These are phyloP conservation scores for Camellia japonica DNA, from an alignment of 148 eudicot genomes.

Conservation along the genomic window DNA sequence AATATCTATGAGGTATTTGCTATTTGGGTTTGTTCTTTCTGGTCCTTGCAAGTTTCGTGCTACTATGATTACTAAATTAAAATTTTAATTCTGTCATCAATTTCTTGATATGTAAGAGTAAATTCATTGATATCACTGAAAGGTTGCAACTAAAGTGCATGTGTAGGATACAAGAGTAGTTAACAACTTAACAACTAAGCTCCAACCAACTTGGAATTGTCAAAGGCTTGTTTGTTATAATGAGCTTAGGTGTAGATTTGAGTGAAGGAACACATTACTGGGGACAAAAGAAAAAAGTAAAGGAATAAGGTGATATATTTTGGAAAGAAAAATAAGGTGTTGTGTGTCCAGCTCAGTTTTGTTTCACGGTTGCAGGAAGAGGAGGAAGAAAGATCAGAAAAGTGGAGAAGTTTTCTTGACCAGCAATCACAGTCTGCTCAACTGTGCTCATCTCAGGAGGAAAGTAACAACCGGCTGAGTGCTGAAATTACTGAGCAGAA, in stretches of 20 bases:
- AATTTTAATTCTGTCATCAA: not conserved
- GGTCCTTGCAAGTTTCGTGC: not conserved
- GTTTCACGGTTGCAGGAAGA: conserved; percentile 53
- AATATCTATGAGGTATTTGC: conserved; percentile 60
- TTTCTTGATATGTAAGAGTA: too few species aligned
- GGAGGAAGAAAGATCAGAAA: conserved; percentile 74
- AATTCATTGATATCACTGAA: too few species aligned
- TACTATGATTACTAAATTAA: too few species aligned
- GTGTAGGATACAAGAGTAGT: too few species aligned
- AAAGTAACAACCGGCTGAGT: conserved; percentile 20
- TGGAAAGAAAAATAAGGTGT: not conserved
- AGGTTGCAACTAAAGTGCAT: too few species aligned
- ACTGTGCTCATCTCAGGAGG: conserved; percentile 27
- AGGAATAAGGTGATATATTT: not conserved
- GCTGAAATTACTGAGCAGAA: conserved; percentile 22
- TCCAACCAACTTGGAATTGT: too few species aligned
- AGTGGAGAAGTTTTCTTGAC: conserved; percentile 78
- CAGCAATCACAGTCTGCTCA: conserved; percentile 45
- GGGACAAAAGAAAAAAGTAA: too few species aligned
- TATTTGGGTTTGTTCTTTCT: not conserved
- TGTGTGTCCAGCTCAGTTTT: not conserved
- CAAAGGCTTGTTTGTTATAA: too few species aligned
- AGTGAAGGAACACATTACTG: too few species aligned
- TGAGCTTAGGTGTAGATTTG: too few species aligned
- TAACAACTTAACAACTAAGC: too few species aligned